Conservation (phyloP, 2,329 filamentous ascomycete genomes). For the Neurospora sp. region DNA sequence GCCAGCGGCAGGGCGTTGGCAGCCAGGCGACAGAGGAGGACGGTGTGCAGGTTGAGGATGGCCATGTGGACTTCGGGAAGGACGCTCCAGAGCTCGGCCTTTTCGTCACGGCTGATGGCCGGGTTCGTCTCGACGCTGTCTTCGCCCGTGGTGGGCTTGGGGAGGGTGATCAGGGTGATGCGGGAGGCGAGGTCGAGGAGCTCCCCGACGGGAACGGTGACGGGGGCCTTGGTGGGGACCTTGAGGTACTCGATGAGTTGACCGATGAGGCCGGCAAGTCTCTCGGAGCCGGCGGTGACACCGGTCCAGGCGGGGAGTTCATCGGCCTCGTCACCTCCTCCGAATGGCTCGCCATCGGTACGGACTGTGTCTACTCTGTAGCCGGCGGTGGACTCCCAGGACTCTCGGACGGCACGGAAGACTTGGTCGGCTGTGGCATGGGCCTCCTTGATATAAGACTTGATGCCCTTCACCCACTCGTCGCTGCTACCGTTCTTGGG, state of each 20-base stretch:
- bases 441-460: constrained; percentile 49
- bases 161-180: constrained; percentile 55
- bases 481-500: constrained; percentile 67
- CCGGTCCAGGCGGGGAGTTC: constrained; percentile 63
- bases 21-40: constrained; percentile 48
- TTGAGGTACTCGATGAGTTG: constrained; percentile 55
- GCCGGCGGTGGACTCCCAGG: constrained; percentile 61
- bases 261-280: constrained; percentile 55
- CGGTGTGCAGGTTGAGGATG: constrained; percentile 51
- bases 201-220: constrained; percentile 56
- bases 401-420: constrained; percentile 69
- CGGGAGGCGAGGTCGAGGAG: constrained; percentile 61
- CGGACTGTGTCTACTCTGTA: constrained; percentile 33
- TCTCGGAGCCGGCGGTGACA: constrained; percentile 61
- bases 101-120: constrained; percentile 69
- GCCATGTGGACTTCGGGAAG: constrained; percentile 67
- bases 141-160: constrained; percentile 34
- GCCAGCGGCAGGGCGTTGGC: constrained; percentile 47
- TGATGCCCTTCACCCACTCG: constrained; percentile 66
- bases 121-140: constrained; percentile 54
- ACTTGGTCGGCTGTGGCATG: constrained; percentile 67
- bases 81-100: constrained; percentile 63
- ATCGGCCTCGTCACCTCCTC: constrained; percentile 34
- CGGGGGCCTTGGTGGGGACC: constrained; percentile 52
- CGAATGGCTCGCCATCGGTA: constrained; percentile 35